Evolutionary conservation across 78 protist species (phyloP), one percentile per base, ranked within the genome.

Genomic region (Dictyostelium intermedium): DNA sequence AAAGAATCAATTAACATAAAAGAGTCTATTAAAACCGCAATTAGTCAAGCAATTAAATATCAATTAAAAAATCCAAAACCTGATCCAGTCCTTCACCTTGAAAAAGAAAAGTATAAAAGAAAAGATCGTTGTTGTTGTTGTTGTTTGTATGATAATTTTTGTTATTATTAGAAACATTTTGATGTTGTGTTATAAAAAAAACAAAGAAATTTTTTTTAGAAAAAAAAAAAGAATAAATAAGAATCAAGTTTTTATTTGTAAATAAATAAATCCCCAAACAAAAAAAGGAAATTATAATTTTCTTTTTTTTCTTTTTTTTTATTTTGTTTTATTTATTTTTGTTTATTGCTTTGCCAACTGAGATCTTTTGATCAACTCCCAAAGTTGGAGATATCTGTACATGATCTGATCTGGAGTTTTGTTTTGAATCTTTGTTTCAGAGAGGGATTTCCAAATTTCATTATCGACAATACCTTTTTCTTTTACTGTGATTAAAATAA

Each of bases 341-440:
- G 61, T 11, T 56, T 56, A 56, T 56, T 56, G 66, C 20, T 56
- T 50, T 56, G 9, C 7, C 4, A 56, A 56, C 74, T 66, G 74
- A 27, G 74, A 66, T 73, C 20, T 87, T 61, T 87, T 56, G 14
- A 87, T 47, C 35, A 87, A 47, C 8, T 25, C 61, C n/a, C 77
- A 23, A 13, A 87, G 66, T 39, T 87, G 93, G 3, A 30, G 25
- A 43, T 87, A 87, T 61, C 93, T 53, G 69, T 79, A 53, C 45
- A 39, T 16, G 34, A 87, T 87, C 43, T 87, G 93, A 8, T 25
- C 30, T 13, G 93, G 20, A 16, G 93, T 78, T 63, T 69, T 76
- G 14, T 53, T 60, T 41, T n/a, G 3, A 6, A 89, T 43, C 10
- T 78, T 47, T n/a, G 82, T 89, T 8, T 70, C 47, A 9, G 94